Evolutionary conservation across 306 rosid genomes (phyloP).

Genomic region (Albizia julibrissin): DNA sequence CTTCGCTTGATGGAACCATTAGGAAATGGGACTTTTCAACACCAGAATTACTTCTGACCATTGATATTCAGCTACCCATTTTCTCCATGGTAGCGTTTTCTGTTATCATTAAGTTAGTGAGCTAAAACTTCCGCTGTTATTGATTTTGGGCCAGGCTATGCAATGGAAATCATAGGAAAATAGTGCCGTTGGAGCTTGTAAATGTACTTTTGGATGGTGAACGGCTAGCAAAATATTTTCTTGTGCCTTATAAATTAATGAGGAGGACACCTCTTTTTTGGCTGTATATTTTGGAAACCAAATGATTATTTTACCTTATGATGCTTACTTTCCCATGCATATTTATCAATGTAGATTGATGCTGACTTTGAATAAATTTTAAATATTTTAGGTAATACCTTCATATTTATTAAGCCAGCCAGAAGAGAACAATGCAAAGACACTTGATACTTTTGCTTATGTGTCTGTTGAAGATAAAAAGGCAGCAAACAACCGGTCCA

Average conservation of each 20-base stretch:
- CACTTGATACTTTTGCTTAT: conserved; percentile 53
- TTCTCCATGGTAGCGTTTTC: conserved; percentile 65
- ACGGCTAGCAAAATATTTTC: not conserved
- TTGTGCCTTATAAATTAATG: not conserved
- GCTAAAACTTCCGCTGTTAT: not conserved
- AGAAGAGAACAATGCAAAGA: conserved; percentile 40
- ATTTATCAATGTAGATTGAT: not conserved
- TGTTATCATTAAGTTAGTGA: not conserved
- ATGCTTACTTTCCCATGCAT: not conserved
- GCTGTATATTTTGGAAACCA: not conserved
- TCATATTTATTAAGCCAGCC: conserved; percentile 37
- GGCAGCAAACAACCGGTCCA: conserved; percentile 29
- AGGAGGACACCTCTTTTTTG: not conserved
- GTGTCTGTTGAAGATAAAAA: conserved; percentile 52
- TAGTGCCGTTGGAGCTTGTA: not conserved
- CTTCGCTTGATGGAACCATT: conserved; percentile 81
- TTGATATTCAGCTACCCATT: conserved; percentile 58
- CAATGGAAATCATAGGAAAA: not conserved
- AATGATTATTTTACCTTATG: not conserved
- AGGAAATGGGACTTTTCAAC: conserved; percentile 79
- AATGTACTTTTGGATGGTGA: not conserved
- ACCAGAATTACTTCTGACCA: conserved; percentile 61
- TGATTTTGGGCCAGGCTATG: not conserved
- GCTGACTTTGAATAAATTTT: conserved; percentile 15
- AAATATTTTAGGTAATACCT: conserved; percentile 71